Evolutionary conservation across 371 early-diverging fungal genomes (phyloP), one percentile per base, ranked within the genome.

Genomic region (Circinella minor): DNA sequence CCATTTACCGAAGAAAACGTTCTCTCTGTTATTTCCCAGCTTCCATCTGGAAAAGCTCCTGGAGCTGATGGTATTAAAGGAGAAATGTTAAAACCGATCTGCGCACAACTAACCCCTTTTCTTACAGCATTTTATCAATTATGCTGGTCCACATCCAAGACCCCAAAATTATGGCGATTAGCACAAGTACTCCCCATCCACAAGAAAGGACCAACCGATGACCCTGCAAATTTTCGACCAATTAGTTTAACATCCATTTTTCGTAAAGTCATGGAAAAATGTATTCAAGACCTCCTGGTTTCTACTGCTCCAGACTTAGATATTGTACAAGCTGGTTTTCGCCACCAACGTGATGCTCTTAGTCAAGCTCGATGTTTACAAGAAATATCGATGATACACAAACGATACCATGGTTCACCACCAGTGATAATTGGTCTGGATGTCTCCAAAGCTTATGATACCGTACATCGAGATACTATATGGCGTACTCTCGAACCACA

Each of bases 61-160:
- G 68, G 72, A 9, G 36, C 60, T 13, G 71, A 72, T 20, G 75
- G 74, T 51, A 18, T 78, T 8, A 61, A 66, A 15, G 61, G 65
- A 27, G 78, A 75, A 63, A 78, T 78, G 75, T 43, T 75, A 0
- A 55, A 67, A 57, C 66, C 74, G 4, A 15, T 74, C 6, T 13
- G 46, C 1, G n/a, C 49, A n/a, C 38, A 18, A 0, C 36, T 73
- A 17, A 27, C 70, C 38, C 61, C 69, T 8, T 10, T 67, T 10
- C 46, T 75, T 49, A 43, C 65, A 49, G n/a, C 37, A 65, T 57
- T 66, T 38, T 66, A 43, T 20, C 66, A 43, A 14, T 57, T 66
- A 11, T 66, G 59, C 46, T 57, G 57, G 55, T 36, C 9, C 5
- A 39, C 27, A 8, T 65, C 51, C 8, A 49, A 3, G 55, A 69